Base-by-base conservation (phyloP, 2,329 filamentous ascomycete genomes). In the Ophiosphaerella narmari region DNA sequence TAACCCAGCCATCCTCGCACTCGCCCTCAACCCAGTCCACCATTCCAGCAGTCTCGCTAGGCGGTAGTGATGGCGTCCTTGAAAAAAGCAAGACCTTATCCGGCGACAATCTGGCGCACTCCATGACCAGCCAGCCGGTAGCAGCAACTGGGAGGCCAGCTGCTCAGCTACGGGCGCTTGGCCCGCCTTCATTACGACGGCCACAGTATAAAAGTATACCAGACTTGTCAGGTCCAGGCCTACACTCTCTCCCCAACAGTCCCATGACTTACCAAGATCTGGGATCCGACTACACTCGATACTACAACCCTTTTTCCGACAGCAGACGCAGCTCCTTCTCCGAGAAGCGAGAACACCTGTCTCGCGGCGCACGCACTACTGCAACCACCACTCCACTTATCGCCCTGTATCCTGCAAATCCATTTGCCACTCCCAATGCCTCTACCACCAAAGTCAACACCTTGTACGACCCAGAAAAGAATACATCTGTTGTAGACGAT, bases 401-500 rank as follows among this genome's bases (percentile, higher is more conserved):
- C 9, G 26, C 50, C 6, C 9, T 50, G 13, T 41, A 52, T 11
- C 50, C 56, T 2, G 12, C 46, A 0, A 68, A 70, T 41, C 62
- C 67, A 2, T 68, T 70, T 48, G 48, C 54, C n/a, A 68, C 67
- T 11, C 68, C 68, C 14, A 61, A 59, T 33, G 53, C 60, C 5
- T 70, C 70, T 2, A 61, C 62, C 7, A 65, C 66, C 5, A 67
- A 55, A 13, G 47, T 68, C 34, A 54, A 59, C 24, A 39, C 47
- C 3, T 46, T 67, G 12, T 54, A 51, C 34, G 62, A 71, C 31
- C 39, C 56, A 0, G 66, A 71, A 39, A 68, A 61, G 46, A 59
- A 63, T 35, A 70, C 72, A 50, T 73, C 76, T 52, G 70, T 75
- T 23, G 59, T 80, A 9, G 77, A 82, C 59, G 78, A 82, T 56